Conservation (phyloP, 2,329 filamentous ascomycete species). For the Blastomyces parvus region DNA sequence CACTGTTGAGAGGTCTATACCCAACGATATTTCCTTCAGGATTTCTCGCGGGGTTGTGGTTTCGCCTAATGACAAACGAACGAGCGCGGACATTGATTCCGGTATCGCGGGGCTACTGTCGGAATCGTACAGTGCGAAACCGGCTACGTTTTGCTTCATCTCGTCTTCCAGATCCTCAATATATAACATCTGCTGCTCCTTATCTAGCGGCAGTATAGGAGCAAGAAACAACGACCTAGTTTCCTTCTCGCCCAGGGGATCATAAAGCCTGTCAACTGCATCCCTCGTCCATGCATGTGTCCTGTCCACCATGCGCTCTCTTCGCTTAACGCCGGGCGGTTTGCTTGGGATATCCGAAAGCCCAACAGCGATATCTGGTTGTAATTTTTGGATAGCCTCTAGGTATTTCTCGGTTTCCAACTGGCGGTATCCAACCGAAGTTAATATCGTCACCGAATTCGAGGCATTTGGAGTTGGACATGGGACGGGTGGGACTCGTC, state of each 20-base stretch:
- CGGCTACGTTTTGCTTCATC: constrained; percentile 48
- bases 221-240: constrained; percentile 50
- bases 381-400: constrained; percentile 52
- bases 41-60: constrained; percentile 65
- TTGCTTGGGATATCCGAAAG: constrained; percentile 60
- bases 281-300: constrained; percentile 73
- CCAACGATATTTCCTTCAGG: constrained; percentile 63
- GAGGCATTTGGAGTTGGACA: constrained; percentile 61
- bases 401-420: constrained; percentile 62
- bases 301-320: constrained; percentile 73
- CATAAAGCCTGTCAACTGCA: constrained; percentile 45
- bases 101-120: constrained; percentile 60
- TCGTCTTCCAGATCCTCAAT: constrained; percentile 62
- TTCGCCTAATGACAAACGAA: constrained; percentile 64
- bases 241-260: constrained; percentile 23
- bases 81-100: constrained; percentile 50
- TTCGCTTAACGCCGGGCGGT: constrained; percentile 58
- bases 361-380: constrained; percentile 70
- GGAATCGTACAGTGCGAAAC: constrained; percentile 69
- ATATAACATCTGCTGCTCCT: constrained; percentile 69
- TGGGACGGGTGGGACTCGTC: constrained; percentile 65
- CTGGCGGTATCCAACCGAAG: constrained; percentile 73
- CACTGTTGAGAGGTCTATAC: constrained; percentile 69
- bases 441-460: constrained; percentile 64
- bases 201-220: constrained; percentile 63